phyloP scores from a whole-genome alignment of 805 yeast genomes.

The Soucietia sequanensis region DNA sequence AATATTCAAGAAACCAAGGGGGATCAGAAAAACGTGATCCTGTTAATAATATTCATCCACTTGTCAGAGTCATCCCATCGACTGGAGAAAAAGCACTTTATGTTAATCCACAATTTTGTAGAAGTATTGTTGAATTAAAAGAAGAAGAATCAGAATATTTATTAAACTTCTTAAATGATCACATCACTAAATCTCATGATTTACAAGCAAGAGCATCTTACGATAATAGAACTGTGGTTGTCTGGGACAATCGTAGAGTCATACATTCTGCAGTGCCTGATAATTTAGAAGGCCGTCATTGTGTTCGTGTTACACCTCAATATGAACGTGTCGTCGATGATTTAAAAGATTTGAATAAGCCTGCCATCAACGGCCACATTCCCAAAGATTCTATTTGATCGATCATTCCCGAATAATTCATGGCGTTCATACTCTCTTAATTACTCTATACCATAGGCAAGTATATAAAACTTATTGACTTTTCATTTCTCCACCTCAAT shows the following conservation, averaged over 20 bases:
- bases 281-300: constrained; percentile 28
- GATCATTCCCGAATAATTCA: too few species aligned
- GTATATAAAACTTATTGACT: too few species aligned
- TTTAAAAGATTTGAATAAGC: constrained; percentile 34
- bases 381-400: too few species aligned
- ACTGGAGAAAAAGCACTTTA: constrained; percentile 36
- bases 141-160: constrained; percentile 35
- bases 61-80: constrained; percentile 39
- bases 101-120: constrained; percentile 34
- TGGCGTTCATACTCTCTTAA: too few species aligned
- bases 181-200: constrained; percentile 33
- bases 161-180: constrained; percentile 32
- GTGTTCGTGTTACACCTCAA: constrained; percentile 38
- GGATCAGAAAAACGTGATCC: constrained; percentile 34
- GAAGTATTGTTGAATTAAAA: constrained; percentile 37
- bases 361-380: constrained; percentile 16
- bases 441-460: too few species aligned
- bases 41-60: constrained; percentile 36
- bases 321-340: constrained; percentile 39
- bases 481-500: too few species aligned
- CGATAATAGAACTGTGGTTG: constrained; percentile 35
- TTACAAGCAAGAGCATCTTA: constrained; percentile 37
- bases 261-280: constrained; percentile 31
- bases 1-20: constrained; percentile 20
- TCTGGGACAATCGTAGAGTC: constrained; percentile 42